Evolutionary conservation across 768 basidiomycete genomes (phyloP).

Genomic region (Kwoniella dendrophila): DNA sequence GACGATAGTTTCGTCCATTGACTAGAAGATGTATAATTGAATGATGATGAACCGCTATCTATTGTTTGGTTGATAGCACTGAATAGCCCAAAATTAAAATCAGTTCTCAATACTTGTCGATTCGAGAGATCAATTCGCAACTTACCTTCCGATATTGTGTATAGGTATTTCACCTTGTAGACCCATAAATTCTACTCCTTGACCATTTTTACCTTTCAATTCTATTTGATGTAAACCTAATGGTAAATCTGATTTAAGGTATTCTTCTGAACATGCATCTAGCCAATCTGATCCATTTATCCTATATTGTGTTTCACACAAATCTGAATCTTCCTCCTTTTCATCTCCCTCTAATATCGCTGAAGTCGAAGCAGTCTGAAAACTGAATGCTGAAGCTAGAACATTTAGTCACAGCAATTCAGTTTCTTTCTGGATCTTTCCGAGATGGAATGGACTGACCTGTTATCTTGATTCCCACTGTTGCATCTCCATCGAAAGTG

Average conservation of each 20-base stretch:
- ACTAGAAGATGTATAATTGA: conserved; percentile 11
- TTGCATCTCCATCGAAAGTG: not conserved
- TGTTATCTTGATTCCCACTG: conserved; percentile 24
- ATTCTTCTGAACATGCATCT: conserved; percentile 15
- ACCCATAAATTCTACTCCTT: conserved; percentile 22
- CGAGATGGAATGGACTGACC: conserved; percentile 22
- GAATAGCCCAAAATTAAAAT: no score
- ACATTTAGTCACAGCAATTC: not conserved
- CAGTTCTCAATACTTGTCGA: not conserved
- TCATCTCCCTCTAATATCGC: not conserved
- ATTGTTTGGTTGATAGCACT: conserved; percentile 20
- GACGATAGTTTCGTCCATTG: conserved; percentile 16
- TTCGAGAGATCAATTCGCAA: not conserved
- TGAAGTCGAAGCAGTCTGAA: conserved; percentile 8
- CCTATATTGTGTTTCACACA: conserved; percentile 10
- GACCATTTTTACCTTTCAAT: not conserved
- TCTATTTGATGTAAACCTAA: conserved; percentile 17
- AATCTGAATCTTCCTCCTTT: not conserved
- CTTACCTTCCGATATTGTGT: conserved; percentile 12
- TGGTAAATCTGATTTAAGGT: conserved; percentile 10
- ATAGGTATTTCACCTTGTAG: conserved; percentile 18
- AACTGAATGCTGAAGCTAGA: conserved; percentile 9
- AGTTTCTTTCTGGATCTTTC: no score
- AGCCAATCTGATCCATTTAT: conserved; percentile 20
- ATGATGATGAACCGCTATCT: conserved; percentile 20